Evolutionary conservation across 192 early-diverging fungal genomes (phyloP).

Genomic region (Lobulomyces angularis): DNA sequence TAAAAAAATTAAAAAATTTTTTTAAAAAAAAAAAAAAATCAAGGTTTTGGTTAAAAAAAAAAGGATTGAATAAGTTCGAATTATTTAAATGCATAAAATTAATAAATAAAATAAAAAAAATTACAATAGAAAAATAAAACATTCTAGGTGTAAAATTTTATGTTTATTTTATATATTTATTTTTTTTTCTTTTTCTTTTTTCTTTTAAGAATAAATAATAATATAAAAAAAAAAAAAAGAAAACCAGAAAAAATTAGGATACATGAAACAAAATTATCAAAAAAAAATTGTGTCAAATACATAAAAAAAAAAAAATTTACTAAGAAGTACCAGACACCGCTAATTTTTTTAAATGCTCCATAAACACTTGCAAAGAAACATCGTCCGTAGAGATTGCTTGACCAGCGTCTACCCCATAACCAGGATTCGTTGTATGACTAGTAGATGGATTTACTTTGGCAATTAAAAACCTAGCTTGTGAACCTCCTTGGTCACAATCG

Average conservation of each 20-base stretch:
- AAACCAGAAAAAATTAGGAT: not conserved
- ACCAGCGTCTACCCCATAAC: conserved; percentile 50
- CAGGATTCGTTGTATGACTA: conserved; percentile 58
- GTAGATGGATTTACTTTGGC: conserved; percentile 97
- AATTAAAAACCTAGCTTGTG: conserved; percentile 95
- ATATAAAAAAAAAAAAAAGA: conserved; percentile 6
- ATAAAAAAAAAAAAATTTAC: conserved; percentile 4
- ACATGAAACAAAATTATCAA: conserved; percentile 3
- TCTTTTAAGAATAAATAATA: conserved; percentile 2
- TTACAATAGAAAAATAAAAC: too few relatives aligned
- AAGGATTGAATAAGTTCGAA: too few relatives aligned
- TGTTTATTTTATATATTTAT: not conserved
- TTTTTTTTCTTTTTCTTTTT: not conserved
- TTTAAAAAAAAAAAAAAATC: too few relatives aligned
- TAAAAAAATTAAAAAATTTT: not conserved
- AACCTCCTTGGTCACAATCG: conserved; percentile 90
- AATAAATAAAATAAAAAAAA: too few relatives aligned
- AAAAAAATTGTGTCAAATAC: not conserved
- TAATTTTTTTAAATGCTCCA: conserved; percentile 85
- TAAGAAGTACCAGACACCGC: conserved; percentile 34
- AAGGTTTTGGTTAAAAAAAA: too few relatives aligned
- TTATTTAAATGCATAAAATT: too few relatives aligned
- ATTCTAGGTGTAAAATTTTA: not conserved
- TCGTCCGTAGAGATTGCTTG: conserved; percentile 96
- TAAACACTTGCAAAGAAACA: conserved; percentile 94